Evolutionary conservation across 2,329 filamentous ascomycete genomes (phyloP), one percentile per base, ranked within the genome.

Genomic region (Calonectria multiphialidica): DNA sequence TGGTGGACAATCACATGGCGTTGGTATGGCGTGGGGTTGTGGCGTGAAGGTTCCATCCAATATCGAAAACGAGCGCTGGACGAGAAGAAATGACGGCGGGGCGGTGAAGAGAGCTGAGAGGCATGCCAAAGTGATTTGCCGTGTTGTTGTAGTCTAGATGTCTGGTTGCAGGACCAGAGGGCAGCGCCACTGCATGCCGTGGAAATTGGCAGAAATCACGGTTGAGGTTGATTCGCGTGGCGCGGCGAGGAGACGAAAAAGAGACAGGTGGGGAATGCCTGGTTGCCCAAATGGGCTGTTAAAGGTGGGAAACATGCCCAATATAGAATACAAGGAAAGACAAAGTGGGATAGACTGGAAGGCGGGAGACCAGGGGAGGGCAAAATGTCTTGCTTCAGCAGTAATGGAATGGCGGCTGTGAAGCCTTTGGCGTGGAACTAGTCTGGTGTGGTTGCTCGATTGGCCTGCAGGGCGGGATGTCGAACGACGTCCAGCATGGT

Each of bases 161-260:
- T 28, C 12, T 61, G 57, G 57, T 12, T 33, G 40, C 28, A 30
- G 23, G 33, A 25, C 30, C 15, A n/a, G 30, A 67, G 50, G 40
- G 15, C 42, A 33, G 49, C 50, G 65, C 65, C 65, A 47, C 49
- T 44, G 25, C 40, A 25, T 47, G 50, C 35, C 40, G 50, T 47
- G 33, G 63, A 67, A 59, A 59, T 67, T 55, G 23, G 49, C 25
- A 65, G 23, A 33, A 13, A 13, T 23, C 21, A 55, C 33, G 37
- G 33, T 28, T n/a, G 7, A 30, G 40, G 9, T 21, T 21, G 23
- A 21, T 23, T 67, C 65, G 65, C 65, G 25, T 59, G 65, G 65
- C 50, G 65, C 65, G 65, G 65, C 40, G 37, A 49, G 5, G 61
- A 50, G 47, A 66, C 53, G 23, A 67, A 67, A 47, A 59, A 50